A percentile compares a stretch with the other conserved stretches of the same genome.
phyloP scores from a whole-genome alignment of 2,329 filamentous ascomycete species.

The Hypoxylon sp. region DNA sequence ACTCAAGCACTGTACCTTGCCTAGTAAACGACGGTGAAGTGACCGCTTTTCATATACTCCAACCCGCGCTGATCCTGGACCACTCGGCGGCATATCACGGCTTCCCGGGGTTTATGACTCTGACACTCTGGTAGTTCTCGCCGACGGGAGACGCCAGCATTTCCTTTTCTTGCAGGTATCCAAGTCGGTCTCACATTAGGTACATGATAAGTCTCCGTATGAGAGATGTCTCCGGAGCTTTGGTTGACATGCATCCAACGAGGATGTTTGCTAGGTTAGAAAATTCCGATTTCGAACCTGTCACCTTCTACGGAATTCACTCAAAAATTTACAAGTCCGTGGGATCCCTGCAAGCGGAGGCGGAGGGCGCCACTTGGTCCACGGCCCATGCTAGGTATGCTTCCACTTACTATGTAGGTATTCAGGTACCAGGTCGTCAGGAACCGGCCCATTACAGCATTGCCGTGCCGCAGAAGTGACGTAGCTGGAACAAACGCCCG shows the following conservation, averaged over 20 bases:
- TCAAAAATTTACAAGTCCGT: constrained; percentile 31
- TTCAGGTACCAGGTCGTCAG: constrained; percentile 38
- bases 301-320: constrained; percentile 34
- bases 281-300: constrained; percentile 26
- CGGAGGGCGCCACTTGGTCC: constrained; percentile 33
- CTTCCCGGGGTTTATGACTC: constrained; percentile 9
- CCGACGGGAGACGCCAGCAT: not conserved
- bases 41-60: constrained; percentile 34
- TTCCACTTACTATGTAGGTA: too few relatives aligned
- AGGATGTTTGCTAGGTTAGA: constrained; percentile 26
- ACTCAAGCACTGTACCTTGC: not conserved
- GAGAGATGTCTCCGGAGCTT: not conserved
- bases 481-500: constrained; percentile 39
- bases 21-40: constrained; percentile 38
- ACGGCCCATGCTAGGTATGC: constrained; percentile 31
- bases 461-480: constrained; percentile 41
- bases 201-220: constrained; percentile 16
- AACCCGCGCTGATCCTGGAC: constrained; percentile 22
- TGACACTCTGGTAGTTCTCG: constrained; percentile 8
- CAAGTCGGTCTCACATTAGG: constrained; percentile 15
- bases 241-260: constrained; percentile 8
- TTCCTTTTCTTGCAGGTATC: constrained; percentile 16
- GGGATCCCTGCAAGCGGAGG: constrained; percentile 37
- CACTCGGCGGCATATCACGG: constrained; percentile 9
- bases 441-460: constrained; percentile 29